Evolutionary conservation across 441 rosid species (phyloP).

Genomic region (Euphorbia schlechtendalii): DNA sequence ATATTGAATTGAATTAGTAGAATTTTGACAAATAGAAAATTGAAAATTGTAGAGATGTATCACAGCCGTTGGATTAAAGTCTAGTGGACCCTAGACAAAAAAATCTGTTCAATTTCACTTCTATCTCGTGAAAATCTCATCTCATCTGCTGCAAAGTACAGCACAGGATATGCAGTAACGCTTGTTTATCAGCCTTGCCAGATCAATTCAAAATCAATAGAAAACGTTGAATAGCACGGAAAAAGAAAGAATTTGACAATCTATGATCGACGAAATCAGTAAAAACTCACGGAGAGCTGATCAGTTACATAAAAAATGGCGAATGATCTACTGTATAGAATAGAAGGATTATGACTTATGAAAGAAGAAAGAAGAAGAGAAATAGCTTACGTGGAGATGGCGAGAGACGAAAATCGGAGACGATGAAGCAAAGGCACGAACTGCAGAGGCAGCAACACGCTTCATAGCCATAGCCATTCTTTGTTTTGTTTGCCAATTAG

Average conservation of each 20-base stretch:
- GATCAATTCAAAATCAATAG: background rate
- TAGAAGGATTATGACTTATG: too few relatives aligned
- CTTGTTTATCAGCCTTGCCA: background rate
- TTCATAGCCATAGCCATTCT: slow-evolving; percentile 43
- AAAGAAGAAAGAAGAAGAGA: background rate
- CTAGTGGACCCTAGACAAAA: background rate
- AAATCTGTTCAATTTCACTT: background rate
- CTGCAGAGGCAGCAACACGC: slow-evolving; percentile 37
- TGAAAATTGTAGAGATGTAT: background rate
- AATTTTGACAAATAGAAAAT: too few relatives aligned
- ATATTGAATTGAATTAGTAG: too few relatives aligned
- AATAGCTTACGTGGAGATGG: slow-evolving; percentile 43
- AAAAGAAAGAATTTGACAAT: background rate
- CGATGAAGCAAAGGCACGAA: slow-evolving; percentile 34
- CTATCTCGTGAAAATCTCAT: too few relatives aligned
- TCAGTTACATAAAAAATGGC: background rate
- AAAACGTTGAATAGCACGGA: background rate
- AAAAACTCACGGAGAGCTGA: background rate
- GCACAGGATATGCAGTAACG: background rate
- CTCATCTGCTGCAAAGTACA: background rate
- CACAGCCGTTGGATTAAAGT: background rate
- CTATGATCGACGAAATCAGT: background rate
- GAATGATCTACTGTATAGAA: too few relatives aligned
- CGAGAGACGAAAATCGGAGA: slow-evolving; percentile 20
- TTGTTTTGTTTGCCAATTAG: background rate